Conservation (phyloP, 2,329 filamentous ascomycete species). For the Ophiocordyceps camponoti-saundersi region DNA sequence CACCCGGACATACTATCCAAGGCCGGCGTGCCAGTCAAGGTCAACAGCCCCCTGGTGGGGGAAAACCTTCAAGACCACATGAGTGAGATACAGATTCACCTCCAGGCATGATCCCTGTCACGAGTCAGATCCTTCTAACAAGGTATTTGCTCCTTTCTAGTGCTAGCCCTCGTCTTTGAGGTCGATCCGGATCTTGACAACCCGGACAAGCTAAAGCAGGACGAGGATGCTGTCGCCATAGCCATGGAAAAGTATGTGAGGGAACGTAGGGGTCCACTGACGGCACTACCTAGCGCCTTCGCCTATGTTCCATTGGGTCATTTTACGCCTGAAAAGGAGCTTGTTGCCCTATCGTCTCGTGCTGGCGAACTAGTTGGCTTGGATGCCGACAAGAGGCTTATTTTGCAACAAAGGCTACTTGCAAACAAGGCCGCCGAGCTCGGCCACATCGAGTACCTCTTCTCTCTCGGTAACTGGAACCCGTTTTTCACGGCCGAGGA, state of each 20-base stretch:
- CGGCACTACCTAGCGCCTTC: slow-evolving; percentile 21
- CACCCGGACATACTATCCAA: slow-evolving; percentile 16
- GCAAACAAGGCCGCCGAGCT: slow-evolving; percentile 10
- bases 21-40: slow-evolving; percentile 19
- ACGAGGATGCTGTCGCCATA: slow-evolving; percentile 10
- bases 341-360: slow-evolving; percentile 7
- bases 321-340: slow-evolving; percentile 9
- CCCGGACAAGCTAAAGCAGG: slow-evolving; percentile 19
- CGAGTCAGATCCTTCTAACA: too few relatives aligned
- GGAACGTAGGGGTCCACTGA: slow-evolving; percentile 16
- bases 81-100: slow-evolving; percentile 6
- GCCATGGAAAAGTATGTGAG: slow-evolving; percentile 16
- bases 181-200: slow-evolving; percentile 22
- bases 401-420: slow-evolving; percentile 17
- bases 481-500: slow-evolving; percentile 14
- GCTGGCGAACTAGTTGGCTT: slow-evolving; percentile 7
- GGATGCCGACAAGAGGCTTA: slow-evolving; percentile 9
- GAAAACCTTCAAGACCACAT: slow-evolving; percentile 31
- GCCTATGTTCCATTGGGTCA: slow-evolving; percentile 23
- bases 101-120: not conserved
- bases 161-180: slow-evolving; percentile 25
- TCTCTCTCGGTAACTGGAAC: slow-evolving; percentile 30
- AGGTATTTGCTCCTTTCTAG: slow-evolving; percentile 6
- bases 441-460: slow-evolving; percentile 31
- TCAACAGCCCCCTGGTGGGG: slow-evolving; percentile 26